Conservation (phyloP, 1,139 yeast species). For the Barnettozyma hawaiiensis region DNA sequence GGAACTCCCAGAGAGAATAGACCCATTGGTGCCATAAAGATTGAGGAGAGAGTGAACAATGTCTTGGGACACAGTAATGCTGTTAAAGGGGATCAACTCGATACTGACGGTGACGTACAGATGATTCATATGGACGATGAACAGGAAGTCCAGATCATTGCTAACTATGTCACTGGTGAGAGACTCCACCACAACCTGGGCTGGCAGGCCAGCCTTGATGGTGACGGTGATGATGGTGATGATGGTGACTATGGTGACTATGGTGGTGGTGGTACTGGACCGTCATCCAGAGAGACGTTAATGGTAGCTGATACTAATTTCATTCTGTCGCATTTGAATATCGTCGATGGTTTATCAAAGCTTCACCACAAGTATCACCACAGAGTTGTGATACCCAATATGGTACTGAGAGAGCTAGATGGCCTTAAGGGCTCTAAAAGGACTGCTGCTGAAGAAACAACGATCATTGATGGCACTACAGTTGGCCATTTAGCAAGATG, state of each 20-base stretch:
- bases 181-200: slow-evolving; percentile 25
- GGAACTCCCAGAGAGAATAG: slow-evolving; percentile 31
- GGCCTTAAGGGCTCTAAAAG: slow-evolving; percentile 53
- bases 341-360: slow-evolving; percentile 45
- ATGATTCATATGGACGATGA: slow-evolving; percentile 49
- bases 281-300: slow-evolving; percentile 23
- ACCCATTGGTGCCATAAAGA: slow-evolving; percentile 28
- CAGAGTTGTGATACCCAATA: slow-evolving; percentile 57
- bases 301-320: slow-evolving; percentile 78
- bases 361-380: slow-evolving; percentile 40
- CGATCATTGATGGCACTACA: slow-evolving; percentile 28
- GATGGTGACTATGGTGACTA: no score
- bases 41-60: slow-evolving; percentile 34
- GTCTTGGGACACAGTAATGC: slow-evolving; percentile 23
- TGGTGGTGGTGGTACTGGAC: no score
- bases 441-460: slow-evolving; percentile 11
- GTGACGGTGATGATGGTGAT: no score
- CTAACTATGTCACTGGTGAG: slow-evolving; percentile 35
- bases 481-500: slow-evolving; percentile 59
- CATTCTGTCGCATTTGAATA: slow-evolving; percentile 54
- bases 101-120: slow-evolving; percentile 39
- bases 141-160: slow-evolving; percentile 40
- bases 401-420: slow-evolving; percentile 72
- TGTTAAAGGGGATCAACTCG: slow-evolving; percentile 5
- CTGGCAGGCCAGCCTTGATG: slow-evolving; percentile 7